These are phyloP conservation scores for Carex cristatella DNA, from an alignment of 176 grass and related monocot species.

Conservation along the genomic window DNA sequence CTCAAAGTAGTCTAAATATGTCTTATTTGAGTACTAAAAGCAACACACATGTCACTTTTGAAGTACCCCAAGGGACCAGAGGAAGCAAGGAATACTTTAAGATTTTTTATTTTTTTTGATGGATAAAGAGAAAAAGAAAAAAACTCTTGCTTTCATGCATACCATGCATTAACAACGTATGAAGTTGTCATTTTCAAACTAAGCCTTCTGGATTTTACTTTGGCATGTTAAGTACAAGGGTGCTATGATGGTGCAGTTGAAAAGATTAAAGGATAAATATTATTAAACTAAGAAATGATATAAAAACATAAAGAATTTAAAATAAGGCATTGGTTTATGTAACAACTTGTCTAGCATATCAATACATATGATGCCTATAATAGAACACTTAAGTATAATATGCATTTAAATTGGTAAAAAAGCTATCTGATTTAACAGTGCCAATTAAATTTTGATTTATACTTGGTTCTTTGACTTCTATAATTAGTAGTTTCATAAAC, in stretches of 20 bases:
- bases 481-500: neutral
- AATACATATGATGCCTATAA: neutral
- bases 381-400: neutral
- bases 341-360: too few species aligned
- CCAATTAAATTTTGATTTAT: neutral
- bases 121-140: constrained; percentile 30
- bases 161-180: constrained; percentile 78
- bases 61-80: constrained; percentile 40
- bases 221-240: neutral
- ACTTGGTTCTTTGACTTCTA: neutral
- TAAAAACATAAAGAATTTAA: neutral
- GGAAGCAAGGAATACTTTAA: constrained; percentile 84
- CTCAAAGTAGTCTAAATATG: constrained; percentile 46
- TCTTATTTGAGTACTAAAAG: constrained; percentile 50
- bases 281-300: neutral
- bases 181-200: constrained; percentile 21
- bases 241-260: neutral
- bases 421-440: neutral
- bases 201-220: neutral
- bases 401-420: neutral
- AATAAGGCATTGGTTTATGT: neutral
- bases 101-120: constrained; percentile 6
- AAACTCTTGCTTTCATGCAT: constrained; percentile 80
- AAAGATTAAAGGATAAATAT: neutral
- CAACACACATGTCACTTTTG: constrained; percentile 54